Conservation (phyloP, 169 alveolate genomes). For the Condylostoma magnum region DNA sequence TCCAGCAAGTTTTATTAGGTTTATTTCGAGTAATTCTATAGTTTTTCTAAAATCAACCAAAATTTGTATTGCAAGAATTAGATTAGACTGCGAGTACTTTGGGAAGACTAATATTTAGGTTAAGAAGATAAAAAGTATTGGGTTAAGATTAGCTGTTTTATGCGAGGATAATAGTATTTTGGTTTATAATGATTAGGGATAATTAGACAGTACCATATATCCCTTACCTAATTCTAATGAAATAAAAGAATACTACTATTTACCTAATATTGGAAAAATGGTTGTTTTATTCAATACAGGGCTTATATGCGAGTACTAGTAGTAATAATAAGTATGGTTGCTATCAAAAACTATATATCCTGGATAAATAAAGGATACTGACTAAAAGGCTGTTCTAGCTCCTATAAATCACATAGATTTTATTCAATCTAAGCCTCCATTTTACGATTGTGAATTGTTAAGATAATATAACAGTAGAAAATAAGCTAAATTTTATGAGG, state of each 20-base stretch:
- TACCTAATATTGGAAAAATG: conserved; percentile 29
- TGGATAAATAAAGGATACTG: conserved; percentile 37
- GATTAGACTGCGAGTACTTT: background rate
- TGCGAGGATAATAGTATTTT: conserved; percentile 50
- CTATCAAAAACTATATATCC: conserved; percentile 51
- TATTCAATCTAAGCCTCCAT: conserved; percentile 41
- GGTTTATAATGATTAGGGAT: conserved; percentile 23
- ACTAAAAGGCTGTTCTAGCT: conserved; percentile 23
- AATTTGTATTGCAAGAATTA: background rate
- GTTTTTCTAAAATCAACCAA: background rate
- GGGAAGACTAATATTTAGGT: background rate
- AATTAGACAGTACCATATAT: conserved; percentile 39
- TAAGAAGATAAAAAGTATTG: background rate
- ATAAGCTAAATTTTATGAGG: background rate
- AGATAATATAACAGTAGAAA: conserved; percentile 10
- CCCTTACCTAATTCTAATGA: conserved; percentile 59
- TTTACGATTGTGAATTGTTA: conserved; percentile 49
- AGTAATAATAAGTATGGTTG: conserved; percentile 55
- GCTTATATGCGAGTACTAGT: conserved; percentile 42
- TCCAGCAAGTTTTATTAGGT: background rate
- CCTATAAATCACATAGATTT: conserved; percentile 33
- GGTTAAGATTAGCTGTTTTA: background rate
- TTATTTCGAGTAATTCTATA: background rate
- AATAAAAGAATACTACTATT: conserved; percentile 25
- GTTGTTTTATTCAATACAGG: conserved; percentile 47